phyloP scores from a whole-genome alignment of 2,329 filamentous ascomycete genomes.

The Fusarium poae region DNA sequence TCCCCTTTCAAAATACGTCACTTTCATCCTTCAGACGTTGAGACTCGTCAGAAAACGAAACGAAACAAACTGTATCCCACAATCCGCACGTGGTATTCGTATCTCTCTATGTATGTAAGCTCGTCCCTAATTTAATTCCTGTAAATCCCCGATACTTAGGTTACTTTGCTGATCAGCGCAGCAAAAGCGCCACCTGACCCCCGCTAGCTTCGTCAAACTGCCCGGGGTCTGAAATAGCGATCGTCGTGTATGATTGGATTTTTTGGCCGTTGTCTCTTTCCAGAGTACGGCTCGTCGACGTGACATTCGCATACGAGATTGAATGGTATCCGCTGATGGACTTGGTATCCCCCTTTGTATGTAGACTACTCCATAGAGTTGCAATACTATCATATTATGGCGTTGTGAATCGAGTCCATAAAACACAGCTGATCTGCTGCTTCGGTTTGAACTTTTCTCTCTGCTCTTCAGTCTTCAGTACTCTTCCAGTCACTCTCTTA shows the following conservation, averaged over 20 bases:
- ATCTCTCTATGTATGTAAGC: background rate
- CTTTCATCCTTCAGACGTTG: background rate
- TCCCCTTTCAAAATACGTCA: conserved; percentile 11
- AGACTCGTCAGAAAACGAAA: conserved; percentile 11
- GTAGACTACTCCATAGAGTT: background rate
- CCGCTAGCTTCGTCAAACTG: background rate
- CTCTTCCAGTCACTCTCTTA: conserved; percentile 40
- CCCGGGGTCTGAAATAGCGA: conserved; percentile 33
- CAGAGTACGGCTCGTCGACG: background rate
- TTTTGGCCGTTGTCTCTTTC: background rate
- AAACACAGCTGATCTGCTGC: conserved; percentile 13
- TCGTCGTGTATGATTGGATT: conserved; percentile 30
- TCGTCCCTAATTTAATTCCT: conserved; percentile 7
- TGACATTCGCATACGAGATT: conserved; percentile 13
- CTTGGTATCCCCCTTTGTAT: conserved; percentile 2
- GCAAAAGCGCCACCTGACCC: conserved; percentile 13
- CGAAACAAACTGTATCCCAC: background rate
- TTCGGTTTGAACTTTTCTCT: background rate
- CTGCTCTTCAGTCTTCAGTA: conserved; percentile 20
- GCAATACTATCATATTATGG: background rate
- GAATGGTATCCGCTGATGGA: conserved; percentile 10
- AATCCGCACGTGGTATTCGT: background rate
- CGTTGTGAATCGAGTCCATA: conserved; percentile 2
- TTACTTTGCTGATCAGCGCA: background rate
- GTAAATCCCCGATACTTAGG: conserved; percentile 20